A percentile compares a stretch with the other conserved stretches of the same genome.
Conservation (phyloP, 768 basidiomycete species). For the Tricholoma sp. region DNA sequence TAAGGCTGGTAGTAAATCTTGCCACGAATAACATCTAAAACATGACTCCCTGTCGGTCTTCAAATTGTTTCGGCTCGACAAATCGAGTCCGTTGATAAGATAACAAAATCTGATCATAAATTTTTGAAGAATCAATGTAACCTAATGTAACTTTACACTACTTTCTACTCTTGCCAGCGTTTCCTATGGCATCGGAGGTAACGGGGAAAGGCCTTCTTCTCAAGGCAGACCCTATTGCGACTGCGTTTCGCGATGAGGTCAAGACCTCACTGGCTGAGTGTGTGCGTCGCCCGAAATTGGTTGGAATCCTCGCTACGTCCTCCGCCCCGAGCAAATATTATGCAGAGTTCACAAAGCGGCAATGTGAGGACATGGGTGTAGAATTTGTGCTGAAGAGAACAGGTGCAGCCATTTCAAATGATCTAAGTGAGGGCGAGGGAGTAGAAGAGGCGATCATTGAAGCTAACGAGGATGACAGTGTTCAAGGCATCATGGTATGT, state of each 20-base stretch:
- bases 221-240: conserved; percentile 74
- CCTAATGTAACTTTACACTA: too few relatives aligned
- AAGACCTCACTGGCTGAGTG: conserved; percentile 34
- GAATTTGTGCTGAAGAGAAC: conserved; percentile 76
- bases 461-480: conserved; percentile 80
- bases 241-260: conserved; percentile 68
- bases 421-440: conserved; percentile 74
- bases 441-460: conserved; percentile 96
- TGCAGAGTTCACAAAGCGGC: conserved; percentile 87
- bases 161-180: neutral
- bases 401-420: conserved; percentile 54
- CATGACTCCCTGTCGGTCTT: neutral
- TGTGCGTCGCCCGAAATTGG: conserved; percentile 60
- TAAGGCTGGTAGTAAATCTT: conserved; percentile 9
- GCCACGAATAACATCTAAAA: conserved; percentile 12
- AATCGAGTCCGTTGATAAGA: neutral
- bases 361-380: conserved; percentile 86
- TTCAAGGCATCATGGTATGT: conserved; percentile 94
- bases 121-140: too few relatives aligned
- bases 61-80: neutral
- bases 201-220: conserved; percentile 69
- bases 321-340: conserved; percentile 77
- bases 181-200: conserved; percentile 16
- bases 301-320: conserved; percentile 88
- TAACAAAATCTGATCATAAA: neutral